Base-by-base conservation (phyloP, 148 eudicot species). In the Chenopodium berlandieri region DNA sequence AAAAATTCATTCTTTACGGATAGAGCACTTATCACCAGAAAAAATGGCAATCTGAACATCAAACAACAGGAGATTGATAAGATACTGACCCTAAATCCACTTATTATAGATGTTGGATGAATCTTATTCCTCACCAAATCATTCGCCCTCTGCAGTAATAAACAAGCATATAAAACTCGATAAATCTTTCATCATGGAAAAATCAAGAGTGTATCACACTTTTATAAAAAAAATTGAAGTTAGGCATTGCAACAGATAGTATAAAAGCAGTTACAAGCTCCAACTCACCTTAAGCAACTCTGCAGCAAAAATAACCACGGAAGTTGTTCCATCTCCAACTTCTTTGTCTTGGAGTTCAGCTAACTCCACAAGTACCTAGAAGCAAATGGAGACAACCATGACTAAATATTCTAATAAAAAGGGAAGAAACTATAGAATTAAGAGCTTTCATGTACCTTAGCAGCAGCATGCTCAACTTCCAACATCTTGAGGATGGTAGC, bases 251-350 rank as follows among this genome's bases (percentile, higher is more conserved):
- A 17, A 78, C 48, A 1, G 44, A 66, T 47, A 60, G 50, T 32
- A 40, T 76, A 27, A 75, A 19, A 73, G 30, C 10, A 48, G 19
- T 22, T 7, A 50, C 37, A 22, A 64, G 56, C 20, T 75, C 40
- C 7, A 70, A 54, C 71, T 32, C 67, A 97, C 98, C 97, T 96
- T 96, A 58, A 97, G 99, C 86, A 97, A 88, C 91, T 97, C 99
- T 17, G 98, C 98, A 77, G 99, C 99, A 82, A 97, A 82, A 46
- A 97, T 94, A 40, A 97, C 99, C 73, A 97, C 99, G 12, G 97
- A 97, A 81, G 99, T 97, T 71, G 99, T 97, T 80, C 99, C 99
- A 87, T 97, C 99, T 84, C 99, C 99, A 83, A 97, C 99, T 90
- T 97, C 99, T 82, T 92, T 90, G 85, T 94, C 99, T 88, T 97